Base-by-base conservation (phyloP, 768 basidiomycete species). In the Phlebiopsis flavidoalba region DNA sequence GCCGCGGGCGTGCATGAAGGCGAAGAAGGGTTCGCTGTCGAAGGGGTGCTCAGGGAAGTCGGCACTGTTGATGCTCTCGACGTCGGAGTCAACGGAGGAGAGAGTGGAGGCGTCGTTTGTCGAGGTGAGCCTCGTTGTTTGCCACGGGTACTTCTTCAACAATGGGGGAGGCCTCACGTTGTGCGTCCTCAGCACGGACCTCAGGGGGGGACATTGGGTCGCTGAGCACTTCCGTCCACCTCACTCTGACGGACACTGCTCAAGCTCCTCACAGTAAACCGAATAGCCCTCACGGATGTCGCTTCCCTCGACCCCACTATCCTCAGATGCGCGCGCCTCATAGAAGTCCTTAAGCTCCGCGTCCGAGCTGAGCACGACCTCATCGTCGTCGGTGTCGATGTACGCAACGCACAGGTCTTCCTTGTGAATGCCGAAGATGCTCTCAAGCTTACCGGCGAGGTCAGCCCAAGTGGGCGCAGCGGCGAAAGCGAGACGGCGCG, bases 311-410 rank as follows among this genome's bases (percentile, higher is more conserved):
- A 31, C 6, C 26, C 6, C 26, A 31, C 26, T 31, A 3, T 31
- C 26, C 26, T 31, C 26, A 31, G 40, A 3, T 2, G 40, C 40
- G 10, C 8, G 17, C 17, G 11, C 40, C 40, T 43, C 40, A 43
- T 12, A 43, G 3, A 43, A 43, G 12, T 43, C 40, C 40, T 43
- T 43, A 19, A 91, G 79, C 68, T 91, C 89, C 37, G 84, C 83
- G 56, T 88, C 77, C 1, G 88, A 82, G 70, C 81, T 88, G 57
- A 90, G 74, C n/a, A 88, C 90, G 59, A 91, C 82, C 59, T 84
- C 81, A 66, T 91, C 89, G 40, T 80, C 78, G 67, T 91, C 88
- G 37, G 71, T 69, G 35, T 91, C 89, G 53, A 84, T 62, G 70
- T 91, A 91, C 33, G 85, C 83, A 26, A 88, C 82, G 1, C 77